Conservation (phyloP, 345 rosid genomes). For the Salix udensis region DNA sequence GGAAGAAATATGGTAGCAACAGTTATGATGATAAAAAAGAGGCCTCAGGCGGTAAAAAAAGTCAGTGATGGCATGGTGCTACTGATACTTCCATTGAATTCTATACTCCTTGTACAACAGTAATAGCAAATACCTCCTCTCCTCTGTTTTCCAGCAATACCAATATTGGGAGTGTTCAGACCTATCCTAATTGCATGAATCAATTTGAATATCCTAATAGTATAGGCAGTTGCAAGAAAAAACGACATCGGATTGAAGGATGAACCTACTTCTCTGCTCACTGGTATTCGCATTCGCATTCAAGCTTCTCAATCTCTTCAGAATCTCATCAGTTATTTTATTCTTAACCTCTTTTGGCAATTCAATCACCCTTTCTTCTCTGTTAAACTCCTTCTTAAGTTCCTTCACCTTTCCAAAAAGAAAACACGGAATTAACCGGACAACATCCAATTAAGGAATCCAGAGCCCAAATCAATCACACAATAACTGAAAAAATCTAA, state of each 20-base stretch:
- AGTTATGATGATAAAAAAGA: neutral
- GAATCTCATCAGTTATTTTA: slow-evolving; percentile 64
- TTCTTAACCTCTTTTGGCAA: slow-evolving; percentile 51
- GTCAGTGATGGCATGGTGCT: neutral
- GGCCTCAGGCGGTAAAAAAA: neutral
- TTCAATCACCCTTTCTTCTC: slow-evolving; percentile 36
- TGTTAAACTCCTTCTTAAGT: slow-evolving; percentile 41
- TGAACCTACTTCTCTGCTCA: slow-evolving; percentile 57
- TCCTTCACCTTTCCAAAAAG: slow-evolving; percentile 49
- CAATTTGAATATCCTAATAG: neutral
- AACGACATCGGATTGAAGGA: neutral
- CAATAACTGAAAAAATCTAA: neutral
- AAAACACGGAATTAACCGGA: neutral
- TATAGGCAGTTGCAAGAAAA: neutral
- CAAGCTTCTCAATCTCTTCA: slow-evolving; percentile 50
- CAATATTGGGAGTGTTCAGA: neutral
- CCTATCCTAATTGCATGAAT: neutral
- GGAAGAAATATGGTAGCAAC: neutral
- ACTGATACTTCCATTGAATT: neutral
- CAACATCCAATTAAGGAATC: neutral
- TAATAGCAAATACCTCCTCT: neutral
- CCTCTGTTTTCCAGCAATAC: neutral
- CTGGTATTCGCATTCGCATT: slow-evolving; percentile 40
- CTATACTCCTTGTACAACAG: neutral
- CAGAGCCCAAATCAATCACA: neutral